These are phyloP conservation scores for Excoecaria cochinchinensis DNA, from an alignment of 345 rosid genomes.

Conservation along the genomic window DNA sequence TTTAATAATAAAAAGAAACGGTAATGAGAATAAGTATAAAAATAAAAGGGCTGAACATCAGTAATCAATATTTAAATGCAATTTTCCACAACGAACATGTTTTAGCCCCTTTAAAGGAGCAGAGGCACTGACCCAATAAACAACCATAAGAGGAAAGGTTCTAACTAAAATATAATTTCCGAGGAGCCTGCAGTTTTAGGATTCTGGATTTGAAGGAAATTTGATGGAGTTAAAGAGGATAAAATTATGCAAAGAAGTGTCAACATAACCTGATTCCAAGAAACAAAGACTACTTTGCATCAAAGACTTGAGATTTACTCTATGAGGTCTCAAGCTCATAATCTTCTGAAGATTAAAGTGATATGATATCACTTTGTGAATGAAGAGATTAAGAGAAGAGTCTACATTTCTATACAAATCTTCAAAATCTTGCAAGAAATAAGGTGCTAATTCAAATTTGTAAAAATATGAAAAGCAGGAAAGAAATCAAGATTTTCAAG, in stretches of 20 bases:
- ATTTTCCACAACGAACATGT: background rate
- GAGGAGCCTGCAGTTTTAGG: background rate
- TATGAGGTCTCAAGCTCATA: too few relatives aligned
- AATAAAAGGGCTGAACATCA: background rate
- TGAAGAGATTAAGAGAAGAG: background rate
- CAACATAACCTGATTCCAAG: background rate
- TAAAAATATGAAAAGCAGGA: background rate
- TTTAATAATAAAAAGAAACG: constrained; percentile 18
- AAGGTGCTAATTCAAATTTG: background rate
- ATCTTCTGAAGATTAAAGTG: too few relatives aligned
- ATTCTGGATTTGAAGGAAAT: background rate
- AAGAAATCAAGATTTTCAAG: too few relatives aligned
- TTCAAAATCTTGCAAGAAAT: background rate
- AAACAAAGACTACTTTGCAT: background rate
- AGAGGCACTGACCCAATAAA: background rate
- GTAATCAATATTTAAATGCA: background rate
- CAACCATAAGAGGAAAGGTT: background rate
- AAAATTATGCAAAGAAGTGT: background rate
- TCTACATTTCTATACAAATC: background rate
- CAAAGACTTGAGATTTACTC: too few relatives aligned
- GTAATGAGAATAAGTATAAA: background rate
- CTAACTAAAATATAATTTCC: background rate
- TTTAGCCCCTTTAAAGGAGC: too few relatives aligned
- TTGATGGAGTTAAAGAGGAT: too few relatives aligned
- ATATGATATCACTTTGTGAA: background rate